Evolutionary conservation across 768 basidiomycete species (phyloP).

Genomic region (Lactifluus echinatus): DNA sequence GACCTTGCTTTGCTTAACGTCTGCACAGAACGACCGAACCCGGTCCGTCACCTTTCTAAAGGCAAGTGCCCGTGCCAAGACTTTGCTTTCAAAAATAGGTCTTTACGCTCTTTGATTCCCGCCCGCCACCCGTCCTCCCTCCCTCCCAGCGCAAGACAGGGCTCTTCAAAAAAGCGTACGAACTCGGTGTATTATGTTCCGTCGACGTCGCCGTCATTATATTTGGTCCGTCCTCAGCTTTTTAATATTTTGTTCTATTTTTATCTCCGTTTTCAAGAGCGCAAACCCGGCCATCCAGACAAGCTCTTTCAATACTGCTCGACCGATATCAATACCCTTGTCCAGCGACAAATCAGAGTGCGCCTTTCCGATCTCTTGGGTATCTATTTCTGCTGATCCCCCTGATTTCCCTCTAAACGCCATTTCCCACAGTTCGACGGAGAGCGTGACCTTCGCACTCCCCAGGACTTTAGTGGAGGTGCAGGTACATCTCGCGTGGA

Average conservation of each 20-base stretch:
- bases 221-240: slow-evolving; percentile 44
- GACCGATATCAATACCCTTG: slow-evolving; percentile 56
- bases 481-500: slow-evolving; percentile 28
- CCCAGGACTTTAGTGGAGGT: slow-evolving; percentile 38
- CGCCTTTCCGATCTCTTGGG: slow-evolving; percentile 8
- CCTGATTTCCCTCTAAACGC: not conserved
- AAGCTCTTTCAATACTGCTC: slow-evolving; percentile 83
- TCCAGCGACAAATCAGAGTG: slow-evolving; percentile 57
- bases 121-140: slow-evolving; percentile 15
- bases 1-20: slow-evolving; percentile 29
- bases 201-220: slow-evolving; percentile 86
- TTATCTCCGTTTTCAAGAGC: slow-evolving; percentile 41
- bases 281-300: slow-evolving; percentile 67
- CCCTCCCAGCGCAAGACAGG: slow-evolving; percentile 72
- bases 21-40: slow-evolving; percentile 80
- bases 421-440: slow-evolving; percentile 36
- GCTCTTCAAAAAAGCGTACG: slow-evolving; percentile 86
- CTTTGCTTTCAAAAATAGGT: slow-evolving; percentile 29
- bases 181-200: slow-evolving; percentile 83
- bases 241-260: slow-evolving; percentile 31
- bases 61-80: slow-evolving; percentile 35
- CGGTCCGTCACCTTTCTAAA: slow-evolving; percentile 88
- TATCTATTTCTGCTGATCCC: slow-evolving; percentile 1
- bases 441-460: slow-evolving; percentile 41
- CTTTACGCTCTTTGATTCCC: slow-evolving; percentile 54